These are phyloP conservation scores for Neolentinus lepideus DNA, from an alignment of 1,284 basidiomycete species.

Conservation along the genomic window DNA sequence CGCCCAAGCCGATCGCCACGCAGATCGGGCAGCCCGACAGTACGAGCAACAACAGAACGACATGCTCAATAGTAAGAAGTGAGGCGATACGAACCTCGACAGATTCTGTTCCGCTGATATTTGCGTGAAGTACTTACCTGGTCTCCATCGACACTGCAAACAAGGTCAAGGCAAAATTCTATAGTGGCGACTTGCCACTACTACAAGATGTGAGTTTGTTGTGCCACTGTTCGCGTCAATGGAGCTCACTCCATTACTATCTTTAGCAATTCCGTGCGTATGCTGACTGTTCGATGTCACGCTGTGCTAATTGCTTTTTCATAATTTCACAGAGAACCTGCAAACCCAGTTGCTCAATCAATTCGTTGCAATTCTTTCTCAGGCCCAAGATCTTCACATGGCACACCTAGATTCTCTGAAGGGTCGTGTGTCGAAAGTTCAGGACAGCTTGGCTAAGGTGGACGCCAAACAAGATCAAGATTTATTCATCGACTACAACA, in stretches of 20 bases:
- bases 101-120: neutral
- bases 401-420: conserved; percentile 53
- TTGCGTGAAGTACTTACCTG: conserved; percentile 50
- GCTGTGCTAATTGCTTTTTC: conserved; percentile 3
- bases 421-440: conserved; percentile 35
- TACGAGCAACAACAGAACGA: conserved; percentile 67
- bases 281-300: conserved; percentile 7
- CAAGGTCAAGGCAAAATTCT: conserved; percentile 61
- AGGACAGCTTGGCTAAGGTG: conserved; percentile 41
- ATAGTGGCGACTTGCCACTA: conserved; percentile 53
- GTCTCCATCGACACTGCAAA: conserved; percentile 66
- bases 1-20: conserved; percentile 66
- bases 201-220: conserved; percentile 64
- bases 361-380: conserved; percentile 44
- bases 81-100: conserved; percentile 7
- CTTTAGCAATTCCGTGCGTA: conserved; percentile 58
- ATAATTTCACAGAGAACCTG: conserved; percentile 44
- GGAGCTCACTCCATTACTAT: conserved; percentile 7
- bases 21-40: conserved; percentile 64
- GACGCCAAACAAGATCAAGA: conserved; percentile 54
- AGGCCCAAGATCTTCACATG: conserved; percentile 49
- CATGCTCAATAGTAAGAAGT: conserved; percentile 82
- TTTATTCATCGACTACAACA: conserved; percentile 66
- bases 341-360: conserved; percentile 54
- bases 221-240: conserved; percentile 6